phyloP scores from a whole-genome alignment of 371 early-diverging fungal species.

The Mycotypha africana region DNA sequence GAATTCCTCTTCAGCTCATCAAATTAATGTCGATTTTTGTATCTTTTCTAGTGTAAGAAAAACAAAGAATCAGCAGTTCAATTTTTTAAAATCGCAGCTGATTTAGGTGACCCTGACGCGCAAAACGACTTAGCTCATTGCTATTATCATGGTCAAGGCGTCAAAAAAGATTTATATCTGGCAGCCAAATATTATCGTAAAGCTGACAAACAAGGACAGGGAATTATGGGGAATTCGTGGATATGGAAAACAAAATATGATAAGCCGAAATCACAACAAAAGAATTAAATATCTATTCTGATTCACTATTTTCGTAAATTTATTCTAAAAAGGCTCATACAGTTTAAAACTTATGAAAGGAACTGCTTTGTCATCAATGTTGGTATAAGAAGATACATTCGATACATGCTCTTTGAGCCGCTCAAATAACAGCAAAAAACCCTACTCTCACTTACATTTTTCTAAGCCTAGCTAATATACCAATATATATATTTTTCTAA shows the following conservation, averaged over 20 bases:
- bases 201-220: slow-evolving; percentile 77
- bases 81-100: slow-evolving; percentile 86
- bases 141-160: slow-evolving; percentile 74
- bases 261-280: slow-evolving; percentile 17
- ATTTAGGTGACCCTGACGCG: slow-evolving; percentile 80
- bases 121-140: slow-evolving; percentile 77
- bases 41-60: slow-evolving; percentile 37
- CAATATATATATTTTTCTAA: background rate
- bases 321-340: too few species aligned
- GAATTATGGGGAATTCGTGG: slow-evolving; percentile 86
- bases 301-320: too few species aligned
- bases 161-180: slow-evolving; percentile 68
- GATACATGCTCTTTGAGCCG: too few species aligned
- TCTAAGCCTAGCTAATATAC: background rate
- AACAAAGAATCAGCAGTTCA: slow-evolving; percentile 81
- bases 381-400: too few species aligned
- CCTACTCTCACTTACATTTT: too few species aligned
- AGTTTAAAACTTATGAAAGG: too few species aligned
- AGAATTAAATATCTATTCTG: too few species aligned
- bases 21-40: too few species aligned
- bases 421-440: too few species aligned
- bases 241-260: slow-evolving; percentile 48
- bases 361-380: too few species aligned
- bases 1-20: background rate
- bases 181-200: slow-evolving; percentile 84